Evolutionary conservation across 2,329 filamentous ascomycete genomes (phyloP).

Genomic region (Cordyceps cateniannulata): DNA sequence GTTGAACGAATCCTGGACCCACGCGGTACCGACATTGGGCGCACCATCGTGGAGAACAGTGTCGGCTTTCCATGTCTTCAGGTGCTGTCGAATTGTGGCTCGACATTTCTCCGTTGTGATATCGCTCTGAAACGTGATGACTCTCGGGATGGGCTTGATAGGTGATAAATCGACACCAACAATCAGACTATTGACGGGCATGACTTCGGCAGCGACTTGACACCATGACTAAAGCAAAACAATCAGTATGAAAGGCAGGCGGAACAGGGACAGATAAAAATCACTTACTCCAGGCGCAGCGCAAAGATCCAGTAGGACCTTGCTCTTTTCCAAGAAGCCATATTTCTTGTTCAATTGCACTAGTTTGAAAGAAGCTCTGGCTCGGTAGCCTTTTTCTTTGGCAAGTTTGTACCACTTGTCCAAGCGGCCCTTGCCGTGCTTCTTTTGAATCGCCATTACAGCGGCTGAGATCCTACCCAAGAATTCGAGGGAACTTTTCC

Average conservation of each 20-base stretch:
- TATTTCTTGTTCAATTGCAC: constrained; percentile 99
- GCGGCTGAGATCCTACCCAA: neutral
- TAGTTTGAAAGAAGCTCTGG: constrained; percentile 93
- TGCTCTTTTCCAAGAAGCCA: constrained; percentile 94
- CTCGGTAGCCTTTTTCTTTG: constrained; percentile 96
- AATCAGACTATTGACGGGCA: constrained; percentile 85
- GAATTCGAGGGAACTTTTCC: constrained; percentile 3
- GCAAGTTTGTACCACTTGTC: constrained; percentile 99
- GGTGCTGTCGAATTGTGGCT: constrained; percentile 76
- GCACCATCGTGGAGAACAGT: constrained; percentile 95
- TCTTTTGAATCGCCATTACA: constrained; percentile 90
- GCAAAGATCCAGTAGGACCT: constrained; percentile 93
- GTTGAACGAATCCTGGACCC: constrained; percentile 97
- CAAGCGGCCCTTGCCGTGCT: constrained; percentile 95
- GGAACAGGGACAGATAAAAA: neutral
- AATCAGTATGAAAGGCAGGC: neutral
- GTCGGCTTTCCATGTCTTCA: constrained; percentile 96
- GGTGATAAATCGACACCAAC: constrained; percentile 90
- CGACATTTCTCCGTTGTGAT: constrained; percentile 97
- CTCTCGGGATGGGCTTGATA: constrained; percentile 90
- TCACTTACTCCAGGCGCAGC: constrained; percentile 80
- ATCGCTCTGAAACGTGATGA: constrained; percentile 94
- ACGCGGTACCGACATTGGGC: constrained; percentile 94
- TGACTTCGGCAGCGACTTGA: constrained; percentile 91
- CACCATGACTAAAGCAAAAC: constrained; percentile 67